These are phyloP conservation scores for Russula brevipes DNA, from an alignment of 768 basidiomycete genomes.

Conservation along the genomic window DNA sequence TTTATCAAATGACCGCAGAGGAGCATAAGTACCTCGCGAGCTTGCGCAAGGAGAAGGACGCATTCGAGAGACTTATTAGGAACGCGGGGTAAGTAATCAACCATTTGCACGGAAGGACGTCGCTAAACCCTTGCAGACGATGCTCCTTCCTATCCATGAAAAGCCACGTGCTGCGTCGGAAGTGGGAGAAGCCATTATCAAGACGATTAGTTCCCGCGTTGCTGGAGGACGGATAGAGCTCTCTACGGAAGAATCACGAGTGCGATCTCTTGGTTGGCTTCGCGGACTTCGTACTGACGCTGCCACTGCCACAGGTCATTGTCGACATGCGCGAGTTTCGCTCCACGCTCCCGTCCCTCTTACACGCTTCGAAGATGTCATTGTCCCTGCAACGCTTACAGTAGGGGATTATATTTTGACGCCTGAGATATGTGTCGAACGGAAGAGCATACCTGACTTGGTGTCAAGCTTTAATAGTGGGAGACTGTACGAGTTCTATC, in stretches of 20 bases:
- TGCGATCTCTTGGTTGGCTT: constrained; percentile 28
- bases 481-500: constrained; percentile 58
- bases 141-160: constrained; percentile 82
- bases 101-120: background rate
- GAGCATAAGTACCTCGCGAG: constrained; percentile 93
- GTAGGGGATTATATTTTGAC: constrained; percentile 96
- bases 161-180: constrained; percentile 42
- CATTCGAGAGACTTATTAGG: constrained; percentile 89
- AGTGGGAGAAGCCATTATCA: constrained; percentile 55
- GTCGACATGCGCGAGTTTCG: constrained; percentile 97
- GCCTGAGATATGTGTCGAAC: constrained; percentile 92
- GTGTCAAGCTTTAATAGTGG: constrained; percentile 93
- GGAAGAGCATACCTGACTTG: constrained; percentile 91
- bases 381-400: constrained; percentile 88
- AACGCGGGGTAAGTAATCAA: constrained; percentile 66
- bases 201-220: constrained; percentile 76
- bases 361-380: constrained; percentile 76
- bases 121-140: constrained; percentile 47
- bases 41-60: constrained; percentile 85
- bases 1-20: constrained; percentile 90
- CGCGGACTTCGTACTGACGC: background rate
- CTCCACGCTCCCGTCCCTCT: constrained; percentile 81
- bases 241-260: constrained; percentile 60
- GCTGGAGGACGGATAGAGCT: constrained; percentile 79
- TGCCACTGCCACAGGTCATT: constrained; percentile 56